These are phyloP conservation scores for Asterophora lycoperdoides DNA, from an alignment of 768 basidiomycete genomes.

Conservation along the genomic window DNA sequence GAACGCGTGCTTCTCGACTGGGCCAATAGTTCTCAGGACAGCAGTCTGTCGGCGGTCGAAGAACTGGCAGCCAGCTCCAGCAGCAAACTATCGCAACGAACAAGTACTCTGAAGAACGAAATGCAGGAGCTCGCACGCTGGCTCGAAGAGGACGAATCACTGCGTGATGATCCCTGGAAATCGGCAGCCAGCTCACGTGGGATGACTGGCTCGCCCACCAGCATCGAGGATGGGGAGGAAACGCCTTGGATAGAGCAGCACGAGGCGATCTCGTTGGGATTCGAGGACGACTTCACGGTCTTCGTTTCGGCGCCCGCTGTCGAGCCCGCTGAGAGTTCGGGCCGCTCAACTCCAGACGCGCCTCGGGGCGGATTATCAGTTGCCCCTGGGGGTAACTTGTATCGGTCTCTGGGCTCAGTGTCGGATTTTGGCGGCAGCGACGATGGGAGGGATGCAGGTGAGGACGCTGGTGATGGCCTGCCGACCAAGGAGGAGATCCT, in stretches of 20 bases:
- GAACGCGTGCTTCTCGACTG: slow-evolving; percentile 36
- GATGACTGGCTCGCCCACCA: slow-evolving; percentile 24
- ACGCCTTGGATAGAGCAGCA: not conserved
- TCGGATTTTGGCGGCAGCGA: slow-evolving; percentile 54
- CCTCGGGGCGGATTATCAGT: slow-evolving; percentile 15
- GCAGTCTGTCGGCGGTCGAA: slow-evolving; percentile 21
- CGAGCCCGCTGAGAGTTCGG: slow-evolving; percentile 18
- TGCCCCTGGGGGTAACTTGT: slow-evolving; percentile 27
- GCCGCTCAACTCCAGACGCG: slow-evolving; percentile 21
- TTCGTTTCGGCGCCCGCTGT: slow-evolving; percentile 59
- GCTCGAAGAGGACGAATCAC: slow-evolving; percentile 49
- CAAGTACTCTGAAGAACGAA: slow-evolving; percentile 41
- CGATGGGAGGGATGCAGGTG: slow-evolving; percentile 21
- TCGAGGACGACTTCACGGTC: slow-evolving; percentile 80
- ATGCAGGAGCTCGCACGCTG: slow-evolving; percentile 59
- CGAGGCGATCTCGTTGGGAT: slow-evolving; percentile 27
- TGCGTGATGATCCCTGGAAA: slow-evolving; percentile 39
- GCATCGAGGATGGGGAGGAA: slow-evolving; percentile 11
- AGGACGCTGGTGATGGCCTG: slow-evolving; percentile 27
- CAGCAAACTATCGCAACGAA: slow-evolving; percentile 21
- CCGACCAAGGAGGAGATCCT: slow-evolving; percentile 48
- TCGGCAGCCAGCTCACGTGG: slow-evolving; percentile 28
- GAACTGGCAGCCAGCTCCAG: slow-evolving; percentile 14
- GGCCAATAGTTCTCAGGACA: slow-evolving; percentile 39
- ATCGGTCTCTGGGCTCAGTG: slow-evolving; percentile 53